Conservation (phyloP, 108 stramenopile species). For the Cyclostephanos tholiformis region DNA sequence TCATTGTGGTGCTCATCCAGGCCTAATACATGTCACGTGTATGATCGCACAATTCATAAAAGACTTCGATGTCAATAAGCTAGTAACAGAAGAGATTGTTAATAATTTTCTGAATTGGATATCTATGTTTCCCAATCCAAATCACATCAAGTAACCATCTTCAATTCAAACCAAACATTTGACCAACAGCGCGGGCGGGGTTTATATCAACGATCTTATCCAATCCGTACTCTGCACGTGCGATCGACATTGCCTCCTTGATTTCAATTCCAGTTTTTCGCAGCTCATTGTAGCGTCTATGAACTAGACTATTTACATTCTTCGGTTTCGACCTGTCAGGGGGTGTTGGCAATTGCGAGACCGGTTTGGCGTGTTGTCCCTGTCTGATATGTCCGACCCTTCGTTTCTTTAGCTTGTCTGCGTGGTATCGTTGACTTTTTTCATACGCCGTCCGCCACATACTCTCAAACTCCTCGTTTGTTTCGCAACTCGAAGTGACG, state of each 20-base stretch:
- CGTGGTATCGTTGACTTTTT: constrained; percentile 49
- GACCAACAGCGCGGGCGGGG: constrained; percentile 53
- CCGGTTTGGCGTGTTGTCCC: constrained; percentile 2
- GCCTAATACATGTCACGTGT: no score
- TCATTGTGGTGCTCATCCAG: no score
- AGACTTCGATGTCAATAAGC: no score
- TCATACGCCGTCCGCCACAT: constrained; percentile 56
- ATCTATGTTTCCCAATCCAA: no score
- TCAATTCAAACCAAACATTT: constrained; percentile 63
- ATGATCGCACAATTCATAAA: no score
- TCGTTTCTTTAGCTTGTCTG: constrained; percentile 29
- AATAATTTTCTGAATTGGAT: no score
- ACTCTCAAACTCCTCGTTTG: constrained; percentile 31
- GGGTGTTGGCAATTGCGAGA: constrained; percentile 7
- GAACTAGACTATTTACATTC: constrained; percentile 38
- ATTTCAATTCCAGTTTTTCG: constrained; percentile 50
- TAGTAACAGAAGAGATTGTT: no score
- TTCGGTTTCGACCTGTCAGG: constrained; percentile 15
- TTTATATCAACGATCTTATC: constrained; percentile 27
- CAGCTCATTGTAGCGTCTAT: constrained; percentile 65
- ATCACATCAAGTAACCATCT: no score
- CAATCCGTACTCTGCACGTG: constrained; percentile 51
- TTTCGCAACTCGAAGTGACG: constrained; percentile 10
- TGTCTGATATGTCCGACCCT: constrained; percentile 1
- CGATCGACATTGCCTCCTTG: constrained; percentile 58